Evolutionary conservation across 352 stramenopile species (phyloP), one percentile per base, ranked within the genome.

Genomic region (Phytophthora foliorum): DNA sequence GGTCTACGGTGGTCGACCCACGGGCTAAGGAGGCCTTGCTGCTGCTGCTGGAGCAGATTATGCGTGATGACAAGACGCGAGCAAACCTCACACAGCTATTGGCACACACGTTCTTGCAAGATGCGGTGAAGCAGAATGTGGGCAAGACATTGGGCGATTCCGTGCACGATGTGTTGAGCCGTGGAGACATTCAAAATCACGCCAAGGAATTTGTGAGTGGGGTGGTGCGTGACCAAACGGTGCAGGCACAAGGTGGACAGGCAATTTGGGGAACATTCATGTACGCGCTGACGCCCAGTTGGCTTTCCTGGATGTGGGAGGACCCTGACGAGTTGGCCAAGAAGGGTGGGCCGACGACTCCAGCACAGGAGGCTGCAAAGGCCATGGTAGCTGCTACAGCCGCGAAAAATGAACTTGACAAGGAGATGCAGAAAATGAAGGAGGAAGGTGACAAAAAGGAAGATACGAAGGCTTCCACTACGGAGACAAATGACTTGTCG

Each of bases 191-290:
- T 58, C 83, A 94, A 58, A 81, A 89, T 54, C 88, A 95, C 67
- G 86, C 88, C 63, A 95, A 95, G 56, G 82, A 91, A 58, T 95
- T 95, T 57, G 81, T 95, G 9, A 82, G 84, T 38, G 74, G 72
- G 3, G 85, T 95, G n/a, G 82, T 95, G n/a, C 77, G 75, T 22
- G 88, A 95, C 66, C 84, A 92, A 48, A 95, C 86, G 0, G 86
- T 95, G 27, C 86, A 94, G 53, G 84, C 82, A 11, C 86, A 94
- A 62, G 82, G 88, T 39, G 85, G 86, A 38, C 82, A 95, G 25
- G 86, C 88, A 13, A 89, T 94, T 41, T 94, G 86, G 88, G 79
- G 85, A 41, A 93, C 86, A 1, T 74, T 95, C 52, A 86, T 90
- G 72, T 95, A 95, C 66, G 88, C 86, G 1, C 62, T 95, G 17